Evolutionary conservation across 2,329 filamentous ascomycete genomes (phyloP).

Genomic region (Tolypocladium sp.): DNA sequence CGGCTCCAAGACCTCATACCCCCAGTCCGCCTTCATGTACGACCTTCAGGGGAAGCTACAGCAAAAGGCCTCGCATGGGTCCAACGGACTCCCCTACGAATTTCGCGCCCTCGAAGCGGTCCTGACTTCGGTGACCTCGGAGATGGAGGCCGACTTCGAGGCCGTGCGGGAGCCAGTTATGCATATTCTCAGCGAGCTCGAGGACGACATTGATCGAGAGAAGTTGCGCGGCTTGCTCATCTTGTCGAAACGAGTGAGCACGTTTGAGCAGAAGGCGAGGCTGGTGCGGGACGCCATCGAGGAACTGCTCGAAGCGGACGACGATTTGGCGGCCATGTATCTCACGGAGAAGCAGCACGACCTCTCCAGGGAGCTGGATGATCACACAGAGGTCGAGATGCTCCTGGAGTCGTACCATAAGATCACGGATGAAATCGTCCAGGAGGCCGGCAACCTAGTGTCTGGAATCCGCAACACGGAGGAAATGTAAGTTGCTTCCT

Average conservation of each 20-base stretch:
- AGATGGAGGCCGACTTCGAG: conserved; percentile 89
- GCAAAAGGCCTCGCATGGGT: conserved; percentile 53
- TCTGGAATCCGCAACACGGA: conserved; percentile 95
- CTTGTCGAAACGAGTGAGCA: conserved; percentile 89
- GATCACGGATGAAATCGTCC: conserved; percentile 94
- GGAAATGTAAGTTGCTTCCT: conserved; percentile 64
- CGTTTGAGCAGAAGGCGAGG: conserved; percentile 94
- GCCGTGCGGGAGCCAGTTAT: conserved; percentile 88
- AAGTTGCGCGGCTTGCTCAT: conserved; percentile 87
- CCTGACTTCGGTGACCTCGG: conserved; percentile 84
- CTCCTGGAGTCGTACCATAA: conserved; percentile 96
- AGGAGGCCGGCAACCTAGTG: conserved; percentile 86
- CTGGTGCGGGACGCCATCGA: conserved; percentile 91
- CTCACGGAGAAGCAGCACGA: conserved; percentile 79
- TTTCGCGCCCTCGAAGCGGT: conserved; percentile 94
- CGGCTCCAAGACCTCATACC: conserved; percentile 87
- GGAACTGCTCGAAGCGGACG: conserved; percentile 89
- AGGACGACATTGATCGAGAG: conserved; percentile 93
- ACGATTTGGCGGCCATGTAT: conserved; percentile 93
- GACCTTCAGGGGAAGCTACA: conserved; percentile 88
- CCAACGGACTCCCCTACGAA: conserved; percentile 75
- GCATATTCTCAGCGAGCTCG: conserved; percentile 76
- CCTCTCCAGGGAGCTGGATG: conserved; percentile 63
- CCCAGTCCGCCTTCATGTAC: conserved; percentile 96
- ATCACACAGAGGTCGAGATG: conserved; percentile 96